Base-by-base conservation (phyloP, 306 rosid genomes). In the Boehmeria nivea region DNA sequence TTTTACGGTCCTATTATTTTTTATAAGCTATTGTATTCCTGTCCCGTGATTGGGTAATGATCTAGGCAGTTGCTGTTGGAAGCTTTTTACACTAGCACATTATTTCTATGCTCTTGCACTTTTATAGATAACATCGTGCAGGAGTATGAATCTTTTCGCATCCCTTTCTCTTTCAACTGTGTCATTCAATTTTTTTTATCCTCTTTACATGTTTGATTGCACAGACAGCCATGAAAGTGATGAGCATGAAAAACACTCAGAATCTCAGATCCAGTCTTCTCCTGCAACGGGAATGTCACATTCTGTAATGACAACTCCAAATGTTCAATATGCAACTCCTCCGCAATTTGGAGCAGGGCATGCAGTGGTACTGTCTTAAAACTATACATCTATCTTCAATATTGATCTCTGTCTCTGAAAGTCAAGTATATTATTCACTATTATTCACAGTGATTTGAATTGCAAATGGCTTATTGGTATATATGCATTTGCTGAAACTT, bases 311-410 rank as follows among this genome's bases (percentile, higher is more conserved):
- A 69, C 72, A 63, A 42, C 75, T 40, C 81, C 76, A 67, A 69
- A 62, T 68, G 76, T 72, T 68, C 97, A 57, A 70, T 83, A 86
- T 78, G 72, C 65, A 69, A 38, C 75, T 42, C 83, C 88, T 77
- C 65, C 89, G 0, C 94, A 78, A 62, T 68, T 78, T 70, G 97
- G 97, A 70, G 63, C 88, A 43, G 95, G 76, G 34, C 85, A 69
- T 62, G 63, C 97, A 60, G 44, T 89, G 97, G 97, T 89, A 77
- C 67, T 39, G 62, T 54, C 61, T 69, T 50, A 3, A 38, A 74
- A 48, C 69, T 68, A 57, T 10, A 43, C 17, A 10, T 23, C 52
- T 28, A 61, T 16, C 57, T 12, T 51, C 38, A 33, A 33, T 43
- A 8, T 44, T 33, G 23, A 15, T 4, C 21, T 3, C 5, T 26